Evolutionary conservation across 2,329 filamentous ascomycete genomes (phyloP).

Genomic region (Ascochyta clinopodiicola): DNA sequence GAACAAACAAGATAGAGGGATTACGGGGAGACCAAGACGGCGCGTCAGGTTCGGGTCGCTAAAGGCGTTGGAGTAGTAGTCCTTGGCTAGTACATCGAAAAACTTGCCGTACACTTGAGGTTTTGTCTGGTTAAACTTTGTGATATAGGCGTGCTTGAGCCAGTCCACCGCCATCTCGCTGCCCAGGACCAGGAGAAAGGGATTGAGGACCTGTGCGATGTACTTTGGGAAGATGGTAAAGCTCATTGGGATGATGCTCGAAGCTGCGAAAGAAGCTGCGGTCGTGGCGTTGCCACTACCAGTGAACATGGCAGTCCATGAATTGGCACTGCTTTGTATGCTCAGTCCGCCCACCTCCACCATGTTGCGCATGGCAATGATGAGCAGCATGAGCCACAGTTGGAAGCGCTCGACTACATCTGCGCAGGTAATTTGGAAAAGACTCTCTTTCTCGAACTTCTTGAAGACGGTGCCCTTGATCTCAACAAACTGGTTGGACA

Average conservation of each 20-base stretch:
- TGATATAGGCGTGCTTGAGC: conserved; percentile 97
- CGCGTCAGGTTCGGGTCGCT: conserved; percentile 88
- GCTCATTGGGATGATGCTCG: conserved; percentile 83
- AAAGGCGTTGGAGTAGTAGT: conserved; percentile 98
- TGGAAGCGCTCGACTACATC: conserved; percentile 98
- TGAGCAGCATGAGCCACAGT: conserved; percentile 94
- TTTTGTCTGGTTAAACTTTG: conserved; percentile 97
- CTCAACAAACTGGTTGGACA: conserved; percentile 98
- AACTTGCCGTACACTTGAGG: conserved; percentile 88
- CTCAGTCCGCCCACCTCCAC: conserved; percentile 91
- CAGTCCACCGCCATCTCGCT: conserved; percentile 97
- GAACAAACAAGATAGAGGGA: conserved; percentile 92
- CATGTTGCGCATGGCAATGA: conserved; percentile 94
- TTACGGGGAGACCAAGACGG: conserved; percentile 85
- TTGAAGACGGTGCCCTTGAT: conserved; percentile 99
- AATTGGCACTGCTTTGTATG: conserved; percentile 45
- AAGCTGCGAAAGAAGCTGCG: conserved; percentile 60
- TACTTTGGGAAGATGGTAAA: conserved; percentile 89
- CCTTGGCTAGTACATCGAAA: conserved; percentile 92
- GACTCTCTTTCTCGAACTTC: conserved; percentile 96
- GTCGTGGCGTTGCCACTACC: conserved; percentile 56
- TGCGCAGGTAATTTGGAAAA: conserved; percentile 95
- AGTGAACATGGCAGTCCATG: conserved; percentile 40
- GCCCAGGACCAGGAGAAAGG: conserved; percentile 90
- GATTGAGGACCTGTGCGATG: conserved; percentile 88